A percentile compares a stretch with the other conserved stretches of the same genome.
These are phyloP conservation scores for Epichloe gansuensis DNA, from an alignment of 2,329 filamentous ascomycete species.

Conservation along the genomic window DNA sequence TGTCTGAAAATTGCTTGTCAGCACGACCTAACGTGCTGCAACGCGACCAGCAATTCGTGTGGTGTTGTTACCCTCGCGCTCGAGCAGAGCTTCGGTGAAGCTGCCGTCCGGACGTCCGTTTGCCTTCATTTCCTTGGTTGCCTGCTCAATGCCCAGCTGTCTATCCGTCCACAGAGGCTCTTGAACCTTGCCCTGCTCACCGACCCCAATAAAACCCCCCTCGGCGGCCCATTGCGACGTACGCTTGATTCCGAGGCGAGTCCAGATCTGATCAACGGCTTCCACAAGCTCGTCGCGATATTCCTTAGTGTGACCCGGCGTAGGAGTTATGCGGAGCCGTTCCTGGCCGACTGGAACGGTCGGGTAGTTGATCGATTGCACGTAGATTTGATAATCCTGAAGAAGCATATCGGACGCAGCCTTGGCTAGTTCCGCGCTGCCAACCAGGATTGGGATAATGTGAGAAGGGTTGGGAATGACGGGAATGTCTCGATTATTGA, in stretches of 20 bases:
- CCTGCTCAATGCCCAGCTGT: conserved; percentile 67
- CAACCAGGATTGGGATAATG: conserved; percentile 87
- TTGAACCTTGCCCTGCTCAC: conserved; percentile 49
- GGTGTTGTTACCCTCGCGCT: conserved; percentile 33
- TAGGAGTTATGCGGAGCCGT: conserved; percentile 88
- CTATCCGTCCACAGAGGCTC: conserved; percentile 82
- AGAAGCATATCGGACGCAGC: conserved; percentile 84
- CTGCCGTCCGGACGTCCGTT: conserved; percentile 21
- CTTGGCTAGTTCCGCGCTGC: conserved; percentile 86
- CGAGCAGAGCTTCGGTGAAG: conserved; percentile 47
- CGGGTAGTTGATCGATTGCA: conserved; percentile 98
- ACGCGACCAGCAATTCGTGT: conserved; percentile 16
- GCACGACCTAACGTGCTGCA: conserved; percentile 11
- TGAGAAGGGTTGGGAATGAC: conserved; percentile 97
- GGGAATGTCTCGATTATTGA: conserved; percentile 71
- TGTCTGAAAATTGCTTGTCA: not conserved
- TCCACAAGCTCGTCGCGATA: conserved; percentile 76
- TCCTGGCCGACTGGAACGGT: conserved; percentile 98
- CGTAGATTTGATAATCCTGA: conserved; percentile 84
- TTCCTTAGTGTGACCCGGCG: conserved; percentile 76
- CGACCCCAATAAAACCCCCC: conserved; percentile 91
- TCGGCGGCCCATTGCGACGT: conserved; percentile 83
- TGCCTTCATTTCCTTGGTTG: conserved; percentile 47
- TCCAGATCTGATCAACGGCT: conserved; percentile 81
- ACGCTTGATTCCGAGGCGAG: conserved; percentile 76